Conservation (phyloP, 2,329 filamentous ascomycete genomes). For the Fusarium algeriense region DNA sequence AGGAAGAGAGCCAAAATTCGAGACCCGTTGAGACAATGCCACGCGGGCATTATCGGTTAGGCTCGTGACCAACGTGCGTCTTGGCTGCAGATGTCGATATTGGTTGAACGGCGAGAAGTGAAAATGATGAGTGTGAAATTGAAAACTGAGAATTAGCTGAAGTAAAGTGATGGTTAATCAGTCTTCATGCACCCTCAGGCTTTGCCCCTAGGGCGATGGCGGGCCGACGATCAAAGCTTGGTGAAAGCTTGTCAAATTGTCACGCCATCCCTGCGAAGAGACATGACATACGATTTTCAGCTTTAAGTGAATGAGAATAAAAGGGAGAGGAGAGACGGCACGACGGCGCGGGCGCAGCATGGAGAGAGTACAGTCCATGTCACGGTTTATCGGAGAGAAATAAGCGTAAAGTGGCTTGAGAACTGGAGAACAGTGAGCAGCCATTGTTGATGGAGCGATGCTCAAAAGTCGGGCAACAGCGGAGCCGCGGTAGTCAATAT, state of each 20-base stretch:
- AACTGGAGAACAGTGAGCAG: background rate
- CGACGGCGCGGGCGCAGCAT: constrained; percentile 16
- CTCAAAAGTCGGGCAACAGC: constrained; percentile 5
- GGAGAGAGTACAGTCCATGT: background rate
- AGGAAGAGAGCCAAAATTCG: background rate
- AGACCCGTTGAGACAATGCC: constrained; percentile 19
- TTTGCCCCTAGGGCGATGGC: background rate
- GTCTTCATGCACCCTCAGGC: background rate
- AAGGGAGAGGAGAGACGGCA: constrained; percentile 23
- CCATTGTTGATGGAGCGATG: constrained; percentile 5
- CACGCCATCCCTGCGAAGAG: constrained; percentile 13
- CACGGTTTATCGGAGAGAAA: background rate
- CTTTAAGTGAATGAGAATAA: constrained; percentile 9
- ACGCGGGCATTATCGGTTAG: constrained; percentile 24
- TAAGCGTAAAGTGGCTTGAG: constrained; percentile 12
- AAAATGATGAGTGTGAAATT: background rate
- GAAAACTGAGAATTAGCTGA: background rate
- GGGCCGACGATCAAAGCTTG: constrained; percentile 28
- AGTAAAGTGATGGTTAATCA: background rate
- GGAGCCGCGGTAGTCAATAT: constrained; percentile 27
- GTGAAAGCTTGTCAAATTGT: constrained; percentile 27
- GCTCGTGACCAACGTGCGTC: constrained; percentile 23
- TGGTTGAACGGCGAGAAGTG: constrained; percentile 26
- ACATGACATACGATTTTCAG: constrained; percentile 31
- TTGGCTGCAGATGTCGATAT: constrained; percentile 27